These are phyloP conservation scores for Huntiella abstrusa DNA, from an alignment of 2,329 filamentous ascomycete species.

Conservation along the genomic window DNA sequence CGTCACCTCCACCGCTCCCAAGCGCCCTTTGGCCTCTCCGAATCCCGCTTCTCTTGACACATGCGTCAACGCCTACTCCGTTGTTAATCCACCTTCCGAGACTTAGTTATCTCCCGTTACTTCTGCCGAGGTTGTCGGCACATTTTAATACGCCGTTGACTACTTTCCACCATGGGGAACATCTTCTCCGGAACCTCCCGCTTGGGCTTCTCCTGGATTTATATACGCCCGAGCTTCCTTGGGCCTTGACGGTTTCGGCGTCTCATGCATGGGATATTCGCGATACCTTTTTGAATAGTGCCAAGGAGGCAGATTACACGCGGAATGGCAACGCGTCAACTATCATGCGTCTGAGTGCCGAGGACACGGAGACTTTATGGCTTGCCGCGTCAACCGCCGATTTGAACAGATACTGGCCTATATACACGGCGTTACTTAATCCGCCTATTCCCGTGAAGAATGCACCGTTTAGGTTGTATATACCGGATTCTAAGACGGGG, in stretches of 20 bases:
- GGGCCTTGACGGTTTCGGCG: conserved; percentile 34
- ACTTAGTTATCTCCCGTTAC: conserved; percentile 39
- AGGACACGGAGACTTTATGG: conserved; percentile 70
- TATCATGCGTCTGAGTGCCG: conserved; percentile 75
- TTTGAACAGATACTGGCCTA: conserved; percentile 48
- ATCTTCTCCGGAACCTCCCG: conserved; percentile 34
- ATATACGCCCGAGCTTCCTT: conserved; percentile 34
- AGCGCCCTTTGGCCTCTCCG: conserved; percentile 35
- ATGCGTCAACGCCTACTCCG: conserved; percentile 27
- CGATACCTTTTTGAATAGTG: conserved; percentile 45
- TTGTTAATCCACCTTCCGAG: conserved; percentile 37
- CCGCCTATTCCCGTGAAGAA: conserved; percentile 57
- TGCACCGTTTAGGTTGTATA: conserved; percentile 75
- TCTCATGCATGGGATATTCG: conserved; percentile 39
- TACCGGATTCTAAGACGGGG: conserved; percentile 33
- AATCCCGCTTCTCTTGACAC: conserved; percentile 35
- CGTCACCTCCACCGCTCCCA: conserved; percentile 14
- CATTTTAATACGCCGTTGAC: conserved; percentile 36
- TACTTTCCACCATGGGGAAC: conserved; percentile 38
- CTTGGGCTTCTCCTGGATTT: conserved; percentile 36
- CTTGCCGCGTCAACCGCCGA: conserved; percentile 62
- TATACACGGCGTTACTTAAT: conserved; percentile 62
- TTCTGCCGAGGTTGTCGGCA: conserved; percentile 33
- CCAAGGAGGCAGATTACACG: conserved; percentile 66
- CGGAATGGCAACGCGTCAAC: conserved; percentile 75